Percentiles rank a stretch among this genome's conserved stretches.
These are phyloP conservation scores for Brassica napus DNA, from an alignment of 345 rosid genomes.

Conservation along the genomic window DNA sequence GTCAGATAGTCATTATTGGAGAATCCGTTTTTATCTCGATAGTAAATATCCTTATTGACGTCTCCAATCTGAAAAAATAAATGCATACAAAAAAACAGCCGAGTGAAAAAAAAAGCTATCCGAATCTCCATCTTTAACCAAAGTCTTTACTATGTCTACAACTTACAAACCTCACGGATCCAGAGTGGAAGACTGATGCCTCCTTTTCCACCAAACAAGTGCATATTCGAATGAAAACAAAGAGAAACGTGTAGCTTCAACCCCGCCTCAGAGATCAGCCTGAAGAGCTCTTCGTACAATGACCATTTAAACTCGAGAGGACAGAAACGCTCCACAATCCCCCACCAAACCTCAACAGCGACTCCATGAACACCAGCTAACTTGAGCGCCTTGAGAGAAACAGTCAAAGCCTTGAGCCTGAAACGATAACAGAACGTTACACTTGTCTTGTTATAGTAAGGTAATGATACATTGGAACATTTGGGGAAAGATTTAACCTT, in stretches of 20 bases:
- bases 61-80: constrained; percentile 54
- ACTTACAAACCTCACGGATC: constrained; percentile 57
- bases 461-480: constrained; percentile 17
- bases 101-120: too few relatives aligned
- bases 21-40: constrained; percentile 54
- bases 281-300: constrained; percentile 61
- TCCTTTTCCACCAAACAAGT: constrained; percentile 46
- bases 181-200: constrained; percentile 66
- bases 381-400: constrained; percentile 74
- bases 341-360: constrained; percentile 79
- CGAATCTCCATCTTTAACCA: not conserved
- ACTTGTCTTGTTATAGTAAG: constrained; percentile 5
- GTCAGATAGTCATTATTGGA: constrained; percentile 55
- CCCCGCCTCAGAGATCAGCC: constrained; percentile 55
- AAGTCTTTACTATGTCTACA: constrained; percentile 7
- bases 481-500: constrained; percentile 39
- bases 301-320: constrained; percentile 66
- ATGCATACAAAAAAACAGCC: not conserved
- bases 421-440: constrained; percentile 26
- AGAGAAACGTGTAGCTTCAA: constrained; percentile 61
- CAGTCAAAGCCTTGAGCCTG: constrained; percentile 69
- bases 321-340: constrained; percentile 60
- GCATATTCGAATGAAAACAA: constrained; percentile 61
- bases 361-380: constrained; percentile 74
- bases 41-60: constrained; percentile 59